Conservation (phyloP, 257 asterid genomes). For the Apocynum venetum region DNA sequence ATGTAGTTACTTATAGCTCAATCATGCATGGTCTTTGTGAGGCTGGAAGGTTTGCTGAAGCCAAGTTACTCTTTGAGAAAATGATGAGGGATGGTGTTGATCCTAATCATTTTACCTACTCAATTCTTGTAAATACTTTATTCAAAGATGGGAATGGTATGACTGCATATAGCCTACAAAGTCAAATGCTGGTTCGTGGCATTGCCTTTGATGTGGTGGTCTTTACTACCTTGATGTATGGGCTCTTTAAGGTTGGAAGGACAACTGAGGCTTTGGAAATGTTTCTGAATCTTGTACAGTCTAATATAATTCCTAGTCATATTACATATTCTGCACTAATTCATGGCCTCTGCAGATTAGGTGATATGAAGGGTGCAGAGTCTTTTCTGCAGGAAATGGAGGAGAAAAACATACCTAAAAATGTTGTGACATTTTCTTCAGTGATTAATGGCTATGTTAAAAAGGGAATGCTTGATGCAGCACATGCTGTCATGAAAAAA, state of each 20-base stretch:
- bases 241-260: slow-evolving; percentile 68
- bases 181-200: slow-evolving; percentile 87
- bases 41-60: slow-evolving; percentile 58
- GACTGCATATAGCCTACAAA: slow-evolving; percentile 60
- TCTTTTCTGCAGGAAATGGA: slow-evolving; percentile 61
- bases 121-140: slow-evolving; percentile 53
- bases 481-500: slow-evolving; percentile 36
- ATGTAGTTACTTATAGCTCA: slow-evolving; percentile 60
- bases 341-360: slow-evolving; percentile 60
- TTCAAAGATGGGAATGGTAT: slow-evolving; percentile 42
- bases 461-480: slow-evolving; percentile 68
- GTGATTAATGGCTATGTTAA: slow-evolving; percentile 64
- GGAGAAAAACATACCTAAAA: slow-evolving; percentile 49
- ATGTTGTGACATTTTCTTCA: slow-evolving; percentile 62
- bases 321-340: slow-evolving; percentile 67
- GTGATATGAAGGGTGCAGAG: slow-evolving; percentile 57
- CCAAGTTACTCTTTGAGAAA: slow-evolving; percentile 46
- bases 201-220: slow-evolving; percentile 64
- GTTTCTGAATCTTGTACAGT: slow-evolving; percentile 44
- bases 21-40: slow-evolving; percentile 56
- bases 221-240: slow-evolving; percentile 65
- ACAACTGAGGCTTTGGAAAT: slow-evolving; percentile 57
- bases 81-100: slow-evolving; percentile 52
- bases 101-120: slow-evolving; percentile 76
- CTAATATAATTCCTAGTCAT: slow-evolving; percentile 45